Evolutionary conservation across 176 grass and related monocot species (phyloP).

Genomic region (Paspalum vaginatum): DNA sequence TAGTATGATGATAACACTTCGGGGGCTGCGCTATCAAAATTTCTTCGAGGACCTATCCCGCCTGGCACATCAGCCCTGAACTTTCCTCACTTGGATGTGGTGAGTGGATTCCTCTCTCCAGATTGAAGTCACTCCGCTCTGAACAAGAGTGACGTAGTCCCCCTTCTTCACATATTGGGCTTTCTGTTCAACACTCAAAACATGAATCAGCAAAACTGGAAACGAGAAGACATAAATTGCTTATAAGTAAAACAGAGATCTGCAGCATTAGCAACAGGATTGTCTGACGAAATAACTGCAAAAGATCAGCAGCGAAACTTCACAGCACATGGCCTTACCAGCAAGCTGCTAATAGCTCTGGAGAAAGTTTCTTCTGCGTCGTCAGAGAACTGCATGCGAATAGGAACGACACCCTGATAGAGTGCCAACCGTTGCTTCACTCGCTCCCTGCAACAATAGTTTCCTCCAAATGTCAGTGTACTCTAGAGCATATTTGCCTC

Average conservation of each 20-base stretch:
- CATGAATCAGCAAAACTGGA: constrained; percentile 34
- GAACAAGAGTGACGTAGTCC: constrained; percentile 91
- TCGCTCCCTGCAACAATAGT: constrained; percentile 61
- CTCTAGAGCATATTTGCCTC: background rate
- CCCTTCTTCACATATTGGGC: constrained; percentile 60
- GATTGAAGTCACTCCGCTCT: constrained; percentile 88
- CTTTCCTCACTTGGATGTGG: constrained; percentile 93
- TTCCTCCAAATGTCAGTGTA: constrained; percentile 12
- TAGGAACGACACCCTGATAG: constrained; percentile 88
- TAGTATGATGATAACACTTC: constrained; percentile 37
- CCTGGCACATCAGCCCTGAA: constrained; percentile 37
- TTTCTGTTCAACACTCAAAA: constrained; percentile 53
- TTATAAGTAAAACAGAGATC: background rate
- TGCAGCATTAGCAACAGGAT: background rate
- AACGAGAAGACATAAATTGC: background rate
- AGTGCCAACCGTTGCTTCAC: constrained; percentile 85
- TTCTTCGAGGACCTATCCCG: background rate
- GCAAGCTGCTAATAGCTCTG: constrained; percentile 71
- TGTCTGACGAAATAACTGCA: background rate
- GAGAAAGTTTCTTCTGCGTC: constrained; percentile 96
- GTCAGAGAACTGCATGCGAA: constrained; percentile 88
- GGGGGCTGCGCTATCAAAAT: constrained; percentile 45
- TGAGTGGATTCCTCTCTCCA: constrained; percentile 93
- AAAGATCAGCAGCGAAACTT: background rate
- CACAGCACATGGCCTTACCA: constrained; percentile 54